phyloP scores from a whole-genome alignment of 208 protist genomes.

The Trypanosoma congolense region DNA sequence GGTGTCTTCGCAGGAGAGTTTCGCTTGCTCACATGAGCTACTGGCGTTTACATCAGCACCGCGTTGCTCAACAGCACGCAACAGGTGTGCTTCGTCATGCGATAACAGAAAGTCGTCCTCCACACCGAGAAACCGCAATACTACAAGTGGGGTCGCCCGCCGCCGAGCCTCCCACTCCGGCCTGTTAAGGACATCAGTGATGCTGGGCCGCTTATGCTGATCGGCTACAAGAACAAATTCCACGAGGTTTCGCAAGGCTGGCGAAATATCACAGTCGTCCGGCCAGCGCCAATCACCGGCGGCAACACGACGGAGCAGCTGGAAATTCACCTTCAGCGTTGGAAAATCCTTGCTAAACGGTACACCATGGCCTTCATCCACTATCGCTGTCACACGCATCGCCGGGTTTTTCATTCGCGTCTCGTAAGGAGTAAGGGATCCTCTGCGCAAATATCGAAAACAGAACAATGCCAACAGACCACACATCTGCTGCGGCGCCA shows the following conservation, averaged over 20 bases:
- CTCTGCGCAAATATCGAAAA: slow-evolving; percentile 88
- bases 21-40: slow-evolving; percentile 39
- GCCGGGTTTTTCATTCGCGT: not conserved
- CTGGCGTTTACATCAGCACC: slow-evolving; percentile 68
- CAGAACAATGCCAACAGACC: slow-evolving; percentile 85
- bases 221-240: slow-evolving; percentile 55
- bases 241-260: slow-evolving; percentile 60
- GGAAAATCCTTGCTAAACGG: too few species aligned
- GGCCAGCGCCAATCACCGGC: slow-evolving; percentile 80
- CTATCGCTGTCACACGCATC: not conserved
- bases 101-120: slow-evolving; percentile 80
- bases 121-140: slow-evolving; percentile 77
- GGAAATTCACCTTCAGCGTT: slow-evolving; percentile 43
- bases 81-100: slow-evolving; percentile 67
- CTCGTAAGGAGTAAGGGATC: slow-evolving; percentile 62
- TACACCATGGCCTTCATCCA: too few species aligned
- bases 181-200: slow-evolving; percentile 50
- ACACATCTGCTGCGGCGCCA: slow-evolving; percentile 76
- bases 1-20: slow-evolving; percentile 24
- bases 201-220: slow-evolving; percentile 54
- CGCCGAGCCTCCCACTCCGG: slow-evolving; percentile 69
- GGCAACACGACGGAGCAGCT: slow-evolving; percentile 65
- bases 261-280: slow-evolving; percentile 40
- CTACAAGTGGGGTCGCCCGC: slow-evolving; percentile 55
- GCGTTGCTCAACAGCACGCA: slow-evolving; percentile 81